Conservation (phyloP, 2,329 filamentous ascomycete species). For the Diaporthe ampelina region DNA sequence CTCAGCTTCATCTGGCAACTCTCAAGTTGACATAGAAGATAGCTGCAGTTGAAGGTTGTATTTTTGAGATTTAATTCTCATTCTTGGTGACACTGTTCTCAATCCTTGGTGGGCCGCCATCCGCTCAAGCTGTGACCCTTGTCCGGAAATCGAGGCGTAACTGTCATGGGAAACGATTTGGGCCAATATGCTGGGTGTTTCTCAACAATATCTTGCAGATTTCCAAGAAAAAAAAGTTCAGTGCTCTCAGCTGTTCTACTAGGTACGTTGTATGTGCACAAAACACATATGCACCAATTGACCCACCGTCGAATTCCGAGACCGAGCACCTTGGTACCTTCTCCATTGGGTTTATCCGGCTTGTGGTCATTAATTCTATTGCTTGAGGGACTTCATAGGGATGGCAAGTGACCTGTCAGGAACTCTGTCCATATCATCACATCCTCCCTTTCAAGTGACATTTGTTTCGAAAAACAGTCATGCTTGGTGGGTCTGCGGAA, state of each 20-base stretch:
- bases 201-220: too few species aligned
- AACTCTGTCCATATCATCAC: neutral
- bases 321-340: neutral
- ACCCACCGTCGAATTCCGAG: neutral
- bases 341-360: neutral
- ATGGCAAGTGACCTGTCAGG: neutral
- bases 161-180: neutral
- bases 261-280: neutral
- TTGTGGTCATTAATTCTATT: neutral
- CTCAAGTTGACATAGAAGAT: neutral
- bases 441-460: neutral
- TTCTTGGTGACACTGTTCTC: neutral
- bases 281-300: neutral
- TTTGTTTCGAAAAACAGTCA: neutral
- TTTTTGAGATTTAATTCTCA: accelerated
- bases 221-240: neutral
- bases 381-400: neutral
- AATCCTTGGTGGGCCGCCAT: neutral
- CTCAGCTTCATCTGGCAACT: neutral
- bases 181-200: neutral
- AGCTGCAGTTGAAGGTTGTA: neutral
- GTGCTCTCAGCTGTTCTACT: too few species aligned
- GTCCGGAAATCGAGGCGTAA: neutral
- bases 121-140: too few species aligned
- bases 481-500: neutral